Percentiles rank a stretch among this genome's conserved stretches.
These are phyloP conservation scores for Rhododendron simsii DNA, from an alignment of 148 eudicot species.

Conservation along the genomic window DNA sequence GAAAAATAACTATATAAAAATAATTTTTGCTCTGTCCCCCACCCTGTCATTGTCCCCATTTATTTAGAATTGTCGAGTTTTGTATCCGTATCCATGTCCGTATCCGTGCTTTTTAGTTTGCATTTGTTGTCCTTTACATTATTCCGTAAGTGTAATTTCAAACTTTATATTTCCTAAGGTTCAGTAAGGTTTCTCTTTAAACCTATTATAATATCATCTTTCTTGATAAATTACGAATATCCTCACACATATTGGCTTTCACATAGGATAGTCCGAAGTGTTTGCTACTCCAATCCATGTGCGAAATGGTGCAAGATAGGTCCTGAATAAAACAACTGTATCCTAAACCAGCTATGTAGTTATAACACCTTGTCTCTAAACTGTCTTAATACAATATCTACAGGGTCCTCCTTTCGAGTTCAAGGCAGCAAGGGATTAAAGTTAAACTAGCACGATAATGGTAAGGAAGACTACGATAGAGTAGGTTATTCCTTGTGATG, in stretches of 20 bases:
- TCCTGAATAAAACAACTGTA: background rate
- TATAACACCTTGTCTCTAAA: background rate
- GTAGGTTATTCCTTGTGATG: background rate
- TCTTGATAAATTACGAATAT: background rate
- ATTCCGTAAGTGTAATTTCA: background rate
- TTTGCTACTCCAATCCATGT: background rate
- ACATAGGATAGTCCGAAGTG: background rate
- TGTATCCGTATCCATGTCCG: no score
- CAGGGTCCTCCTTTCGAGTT: background rate
- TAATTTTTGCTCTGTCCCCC: no score
- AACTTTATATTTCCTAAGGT: background rate
- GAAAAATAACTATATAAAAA: no score
- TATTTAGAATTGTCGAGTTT: no score
- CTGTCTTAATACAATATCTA: background rate
- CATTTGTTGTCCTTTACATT: background rate
- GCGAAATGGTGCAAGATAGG: conserved; percentile 2
- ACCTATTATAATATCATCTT: background rate
- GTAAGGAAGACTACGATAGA: background rate
- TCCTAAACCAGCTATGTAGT: background rate
- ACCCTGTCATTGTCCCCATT: no score
- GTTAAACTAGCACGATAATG: background rate
- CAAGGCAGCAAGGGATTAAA: background rate
- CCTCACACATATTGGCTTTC: background rate
- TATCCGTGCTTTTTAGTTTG: background rate
- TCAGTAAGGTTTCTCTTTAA: background rate